phyloP scores from a whole-genome alignment of 140 eudicot species.

The Anethum foeniculum region DNA sequence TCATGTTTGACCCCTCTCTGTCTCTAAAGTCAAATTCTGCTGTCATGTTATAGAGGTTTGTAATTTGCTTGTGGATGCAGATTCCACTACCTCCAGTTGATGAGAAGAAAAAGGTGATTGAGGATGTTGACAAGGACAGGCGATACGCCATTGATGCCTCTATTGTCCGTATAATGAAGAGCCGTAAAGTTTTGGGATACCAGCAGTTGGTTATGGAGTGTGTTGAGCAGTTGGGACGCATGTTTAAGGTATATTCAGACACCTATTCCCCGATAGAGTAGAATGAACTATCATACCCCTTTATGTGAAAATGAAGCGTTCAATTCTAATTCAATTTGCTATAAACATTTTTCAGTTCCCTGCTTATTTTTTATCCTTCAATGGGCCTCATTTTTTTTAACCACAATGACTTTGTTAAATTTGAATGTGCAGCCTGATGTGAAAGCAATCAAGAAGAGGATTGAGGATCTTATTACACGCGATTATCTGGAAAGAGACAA shows the following conservation, averaged over 20 bases:
- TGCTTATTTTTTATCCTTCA: not conserved
- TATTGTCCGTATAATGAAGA: conserved; percentile 91
- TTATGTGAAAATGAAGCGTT: too few relatives aligned
- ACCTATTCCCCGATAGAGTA: not conserved
- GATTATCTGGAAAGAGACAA: conserved; percentile 92
- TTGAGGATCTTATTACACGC: conserved; percentile 91
- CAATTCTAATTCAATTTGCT: too few relatives aligned
- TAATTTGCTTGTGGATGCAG: conserved; percentile 25
- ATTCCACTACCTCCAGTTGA: conserved; percentile 97
- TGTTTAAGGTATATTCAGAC: conserved; percentile 68
- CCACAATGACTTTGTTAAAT: not conserved
- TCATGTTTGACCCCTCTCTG: not conserved
- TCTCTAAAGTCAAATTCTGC: not conserved
- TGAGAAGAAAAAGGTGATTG: conserved; percentile 94
- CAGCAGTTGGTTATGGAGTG: conserved; percentile 97
- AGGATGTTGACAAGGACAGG: conserved; percentile 93
- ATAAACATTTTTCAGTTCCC: too few relatives aligned
- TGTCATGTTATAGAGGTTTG: not conserved
- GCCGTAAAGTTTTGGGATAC: conserved; percentile 80
- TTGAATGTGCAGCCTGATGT: conserved; percentile 68
- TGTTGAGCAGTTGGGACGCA: conserved; percentile 95
- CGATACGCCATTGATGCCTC: conserved; percentile 95
- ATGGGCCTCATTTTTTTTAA: not conserved
- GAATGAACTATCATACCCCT: too few relatives aligned
- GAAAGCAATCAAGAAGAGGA: conserved; percentile 93